These are phyloP conservation scores for Colletotrichum liaoningense DNA, from an alignment of 2,329 filamentous ascomycete genomes.

Conservation along the genomic window DNA sequence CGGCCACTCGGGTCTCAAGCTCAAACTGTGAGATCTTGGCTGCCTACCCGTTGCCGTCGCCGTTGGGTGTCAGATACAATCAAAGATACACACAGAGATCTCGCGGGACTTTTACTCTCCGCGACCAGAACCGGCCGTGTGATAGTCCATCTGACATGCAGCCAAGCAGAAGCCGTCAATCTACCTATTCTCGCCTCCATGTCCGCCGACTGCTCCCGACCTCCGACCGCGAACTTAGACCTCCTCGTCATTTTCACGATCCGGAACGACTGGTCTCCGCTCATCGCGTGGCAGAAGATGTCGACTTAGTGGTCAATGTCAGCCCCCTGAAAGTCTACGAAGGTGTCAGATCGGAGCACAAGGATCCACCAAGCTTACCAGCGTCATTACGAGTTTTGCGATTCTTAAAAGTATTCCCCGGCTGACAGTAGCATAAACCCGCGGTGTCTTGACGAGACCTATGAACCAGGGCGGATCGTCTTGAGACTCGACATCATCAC, in stretches of 20 bases:
- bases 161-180: no score
- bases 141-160: neutral
- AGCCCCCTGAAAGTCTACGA: no score
- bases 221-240: no score
- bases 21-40: neutral
- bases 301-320: no score
- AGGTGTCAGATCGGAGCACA: no score
- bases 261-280: neutral
- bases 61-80: neutral
- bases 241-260: no score
- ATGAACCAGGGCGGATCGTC: no score
- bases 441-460: neutral
- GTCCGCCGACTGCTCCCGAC: neutral
- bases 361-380: no score
- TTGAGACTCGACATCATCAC: neutral
- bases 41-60: neutral
- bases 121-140: no score
- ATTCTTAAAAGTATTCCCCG: rapidly evolving
- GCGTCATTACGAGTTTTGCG: neutral
- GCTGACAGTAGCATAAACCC: neutral
- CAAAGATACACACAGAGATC: neutral
- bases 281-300: neutral
- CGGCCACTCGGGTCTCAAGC: neutral
- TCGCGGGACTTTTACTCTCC: no score
- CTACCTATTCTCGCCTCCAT: neutral